Evolutionary conservation across 2,329 filamentous ascomycete species (phyloP).

Genomic region (Pyricularia sp.): DNA sequence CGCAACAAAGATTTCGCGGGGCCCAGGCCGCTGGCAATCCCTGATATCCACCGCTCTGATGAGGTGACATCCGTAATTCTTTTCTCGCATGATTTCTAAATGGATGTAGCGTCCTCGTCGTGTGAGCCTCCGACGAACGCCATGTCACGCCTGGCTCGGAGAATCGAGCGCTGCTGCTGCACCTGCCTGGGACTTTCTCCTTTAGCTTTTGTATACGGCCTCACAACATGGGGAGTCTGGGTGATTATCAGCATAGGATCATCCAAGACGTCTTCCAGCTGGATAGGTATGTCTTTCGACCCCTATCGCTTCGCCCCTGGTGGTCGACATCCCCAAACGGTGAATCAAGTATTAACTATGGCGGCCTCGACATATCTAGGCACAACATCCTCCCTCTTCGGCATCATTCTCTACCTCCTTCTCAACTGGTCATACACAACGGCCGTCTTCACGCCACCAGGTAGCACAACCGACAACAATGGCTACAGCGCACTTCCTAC

Average conservation of each 20-base stretch:
- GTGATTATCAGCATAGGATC: constrained; percentile 65
- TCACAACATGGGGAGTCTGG: constrained; percentile 92
- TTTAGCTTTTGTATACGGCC: constrained; percentile 73
- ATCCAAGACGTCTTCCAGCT: constrained; percentile 34
- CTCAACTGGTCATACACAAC: constrained; percentile 83
- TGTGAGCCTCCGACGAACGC: constrained; percentile 23
- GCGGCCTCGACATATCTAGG: constrained; percentile 23
- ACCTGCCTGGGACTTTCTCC: constrained; percentile 68
- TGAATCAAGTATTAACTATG: background rate
- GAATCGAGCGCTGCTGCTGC: constrained; percentile 75
- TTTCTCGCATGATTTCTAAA: constrained; percentile 1
- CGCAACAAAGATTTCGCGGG: background rate
- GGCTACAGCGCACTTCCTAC: constrained; percentile 75
- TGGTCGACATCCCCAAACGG: background rate
- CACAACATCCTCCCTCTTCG: constrained; percentile 44
- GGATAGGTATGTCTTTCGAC: constrained; percentile 37
- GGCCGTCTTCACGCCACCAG: constrained; percentile 86
- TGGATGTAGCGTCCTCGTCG: constrained; percentile 5
- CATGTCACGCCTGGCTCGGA: constrained; percentile 53
- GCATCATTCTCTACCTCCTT: constrained; percentile 59
- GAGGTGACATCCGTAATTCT: background rate
- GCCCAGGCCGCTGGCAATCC: background rate
- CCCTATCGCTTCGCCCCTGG: background rate
- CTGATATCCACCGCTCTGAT: background rate
- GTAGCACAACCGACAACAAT: constrained; percentile 49